These are phyloP conservation scores for Sparassis latifolia DNA, from an alignment of 1,284 basidiomycete genomes.

Conservation along the genomic window DNA sequence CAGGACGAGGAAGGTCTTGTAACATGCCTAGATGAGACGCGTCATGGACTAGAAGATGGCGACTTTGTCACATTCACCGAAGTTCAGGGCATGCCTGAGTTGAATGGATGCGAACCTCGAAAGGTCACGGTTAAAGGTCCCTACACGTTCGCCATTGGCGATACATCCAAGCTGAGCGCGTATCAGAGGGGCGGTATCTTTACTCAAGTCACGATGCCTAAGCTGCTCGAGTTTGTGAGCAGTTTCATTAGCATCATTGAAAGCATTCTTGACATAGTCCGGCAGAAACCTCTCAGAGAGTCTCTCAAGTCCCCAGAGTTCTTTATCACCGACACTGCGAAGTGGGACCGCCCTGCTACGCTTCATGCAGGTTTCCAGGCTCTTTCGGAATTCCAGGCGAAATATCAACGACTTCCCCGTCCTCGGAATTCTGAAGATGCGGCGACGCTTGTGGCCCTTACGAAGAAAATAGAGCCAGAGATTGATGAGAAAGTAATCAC, in stretches of 20 bases:
- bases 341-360: constrained; percentile 89
- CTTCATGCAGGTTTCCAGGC: constrained; percentile 97
- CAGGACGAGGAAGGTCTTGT: constrained; percentile 87
- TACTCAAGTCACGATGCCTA: constrained; percentile 99
- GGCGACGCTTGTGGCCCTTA: constrained; percentile 59
- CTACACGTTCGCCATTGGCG: constrained; percentile 93
- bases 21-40: constrained; percentile 94
- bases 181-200: constrained; percentile 94
- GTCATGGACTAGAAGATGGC: constrained; percentile 97
- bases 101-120: constrained; percentile 88
- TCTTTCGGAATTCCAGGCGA: constrained; percentile 73
- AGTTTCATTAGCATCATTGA: neutral
- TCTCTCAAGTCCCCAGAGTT: constrained; percentile 81
- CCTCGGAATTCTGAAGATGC: constrained; percentile 87
- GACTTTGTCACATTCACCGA: constrained; percentile 98
- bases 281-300: constrained; percentile 89
- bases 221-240: constrained; percentile 87
- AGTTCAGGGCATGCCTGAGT: constrained; percentile 90
- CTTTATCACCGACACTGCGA: constrained; percentile 96
- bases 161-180: constrained; percentile 72
- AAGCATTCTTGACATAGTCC: neutral
- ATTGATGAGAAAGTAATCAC: constrained; percentile 78
- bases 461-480: constrained; percentile 75
- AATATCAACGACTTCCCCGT: constrained; percentile 69
- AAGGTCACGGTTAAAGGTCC: constrained; percentile 94